Conservation (phyloP, 2,329 filamentous ascomycete genomes). For the Chaetomiaceae sp. region DNA sequence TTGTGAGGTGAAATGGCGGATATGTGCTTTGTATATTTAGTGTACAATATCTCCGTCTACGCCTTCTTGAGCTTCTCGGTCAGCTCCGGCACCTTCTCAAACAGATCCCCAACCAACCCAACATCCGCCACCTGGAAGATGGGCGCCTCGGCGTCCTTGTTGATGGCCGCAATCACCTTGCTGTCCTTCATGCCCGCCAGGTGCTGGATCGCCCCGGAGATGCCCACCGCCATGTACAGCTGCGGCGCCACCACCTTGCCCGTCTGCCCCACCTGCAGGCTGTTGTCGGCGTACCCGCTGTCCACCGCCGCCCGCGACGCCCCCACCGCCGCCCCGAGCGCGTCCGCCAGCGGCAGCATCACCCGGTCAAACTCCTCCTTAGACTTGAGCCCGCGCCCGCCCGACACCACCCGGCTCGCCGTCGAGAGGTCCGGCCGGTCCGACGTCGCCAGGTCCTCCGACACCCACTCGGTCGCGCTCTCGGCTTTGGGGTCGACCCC, state of each 20-base stretch:
- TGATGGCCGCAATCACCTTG: conserved; percentile 98
- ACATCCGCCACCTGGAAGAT: conserved; percentile 99
- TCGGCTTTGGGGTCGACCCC: conserved; percentile 79
- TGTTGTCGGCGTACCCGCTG: conserved; percentile 97
- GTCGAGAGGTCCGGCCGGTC: conserved; percentile 90
- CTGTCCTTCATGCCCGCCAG: conserved; percentile 99
- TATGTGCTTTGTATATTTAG: conserved; percentile 18
- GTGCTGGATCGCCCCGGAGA: conserved; percentile 96
- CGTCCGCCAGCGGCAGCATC: conserved; percentile 88
- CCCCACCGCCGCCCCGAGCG: conserved; percentile 90
- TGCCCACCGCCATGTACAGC: conserved; percentile 90
- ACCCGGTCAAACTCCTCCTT: conserved; percentile 95
- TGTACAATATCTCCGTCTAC: conserved; percentile 15
- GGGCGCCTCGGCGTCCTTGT: conserved; percentile 94
- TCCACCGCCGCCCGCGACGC: conserved; percentile 94
- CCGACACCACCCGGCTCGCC: conserved; percentile 85
- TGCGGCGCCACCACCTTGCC: conserved; percentile 98
- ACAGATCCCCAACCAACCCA: conserved; percentile 89
- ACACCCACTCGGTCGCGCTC: conserved; percentile 78
- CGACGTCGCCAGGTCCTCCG: conserved; percentile 86
- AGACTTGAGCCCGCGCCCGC: conserved; percentile 90
- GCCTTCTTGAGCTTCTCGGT: conserved; percentile 82
- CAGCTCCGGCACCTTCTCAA: conserved; percentile 91
- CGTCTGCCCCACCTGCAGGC: conserved; percentile 94
- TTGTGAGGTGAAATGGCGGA: conserved; percentile 42